These are phyloP conservation scores for Tolypocladium ovalisporum DNA, from an alignment of 2,329 filamentous ascomycete genomes.

Conservation along the genomic window DNA sequence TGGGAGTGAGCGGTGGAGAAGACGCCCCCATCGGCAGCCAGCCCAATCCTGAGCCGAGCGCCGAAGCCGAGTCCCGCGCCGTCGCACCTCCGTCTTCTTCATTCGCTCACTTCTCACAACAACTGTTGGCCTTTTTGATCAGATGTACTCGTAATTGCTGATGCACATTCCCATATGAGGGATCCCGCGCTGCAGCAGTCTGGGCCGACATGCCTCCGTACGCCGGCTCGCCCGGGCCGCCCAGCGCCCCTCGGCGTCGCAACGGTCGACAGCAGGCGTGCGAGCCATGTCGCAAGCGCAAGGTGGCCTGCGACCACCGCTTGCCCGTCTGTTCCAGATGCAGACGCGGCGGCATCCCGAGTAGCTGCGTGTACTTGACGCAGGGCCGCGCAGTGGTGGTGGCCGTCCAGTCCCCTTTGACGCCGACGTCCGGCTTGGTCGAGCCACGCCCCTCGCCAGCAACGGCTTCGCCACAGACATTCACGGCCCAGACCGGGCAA, in stretches of 20 bases:
- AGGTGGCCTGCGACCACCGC: slow-evolving; percentile 31
- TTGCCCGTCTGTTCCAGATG: slow-evolving; percentile 29
- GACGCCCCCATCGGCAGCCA: neutral
- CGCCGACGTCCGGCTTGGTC: neutral
- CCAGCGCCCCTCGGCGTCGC: slow-evolving; percentile 10
- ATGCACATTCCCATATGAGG: no score
- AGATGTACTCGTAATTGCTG: neutral
- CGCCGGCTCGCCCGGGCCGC: neutral
- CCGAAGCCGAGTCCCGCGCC: slow-evolving; percentile 1
- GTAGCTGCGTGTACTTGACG: slow-evolving; percentile 23
- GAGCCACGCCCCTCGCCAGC: neutral
- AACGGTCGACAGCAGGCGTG: slow-evolving; percentile 18
- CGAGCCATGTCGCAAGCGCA: slow-evolving; percentile 28
- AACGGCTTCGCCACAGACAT: neutral
- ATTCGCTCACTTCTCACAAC: neutral
- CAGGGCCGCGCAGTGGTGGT: neutral
- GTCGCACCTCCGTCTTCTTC: neutral
- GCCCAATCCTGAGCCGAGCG: neutral
- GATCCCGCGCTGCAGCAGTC: no score
- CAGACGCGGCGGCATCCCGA: slow-evolving; percentile 19
- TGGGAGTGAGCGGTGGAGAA: neutral
- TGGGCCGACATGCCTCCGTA: neutral
- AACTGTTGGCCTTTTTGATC: neutral
- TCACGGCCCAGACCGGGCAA: neutral
- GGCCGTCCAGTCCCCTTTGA: neutral